Conservation (phyloP, 345 rosid species). For the Arabidopsis arenosa region DNA sequence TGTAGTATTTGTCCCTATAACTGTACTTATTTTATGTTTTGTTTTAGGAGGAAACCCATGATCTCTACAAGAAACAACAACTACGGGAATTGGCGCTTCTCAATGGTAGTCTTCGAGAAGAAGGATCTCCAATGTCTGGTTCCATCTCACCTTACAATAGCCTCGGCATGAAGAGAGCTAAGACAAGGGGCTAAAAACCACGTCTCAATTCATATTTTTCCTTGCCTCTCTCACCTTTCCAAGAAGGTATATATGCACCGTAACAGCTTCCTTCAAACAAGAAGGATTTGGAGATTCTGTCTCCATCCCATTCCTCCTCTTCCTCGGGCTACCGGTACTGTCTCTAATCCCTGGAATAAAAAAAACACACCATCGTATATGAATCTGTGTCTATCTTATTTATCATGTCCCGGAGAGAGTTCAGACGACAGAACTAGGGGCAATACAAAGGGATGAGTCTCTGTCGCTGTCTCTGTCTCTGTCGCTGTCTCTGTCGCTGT, state of each 20-base stretch:
- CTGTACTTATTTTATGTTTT: not conserved
- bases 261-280: constrained; percentile 43
- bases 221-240: constrained; percentile 39
- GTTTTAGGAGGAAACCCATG: constrained; percentile 88
- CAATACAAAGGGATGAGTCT: constrained; percentile 28
- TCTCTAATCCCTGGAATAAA: constrained; percentile 46
- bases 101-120: constrained; percentile 93
- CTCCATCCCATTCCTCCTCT: constrained; percentile 35
- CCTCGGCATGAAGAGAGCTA: constrained; percentile 98
- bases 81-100: constrained; percentile 94
- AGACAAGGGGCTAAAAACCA: constrained; percentile 76
- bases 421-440: constrained; percentile 26
- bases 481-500: constrained; percentile 35
- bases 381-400: constrained; percentile 39
- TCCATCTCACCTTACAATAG: constrained; percentile 91
- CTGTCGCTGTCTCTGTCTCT: constrained; percentile 35
- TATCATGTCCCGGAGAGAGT: constrained; percentile 37
- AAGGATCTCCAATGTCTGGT: constrained; percentile 97
- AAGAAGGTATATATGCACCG: constrained; percentile 44
- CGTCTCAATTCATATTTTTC: not conserved
- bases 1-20: not conserved
- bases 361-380: constrained; percentile 23
- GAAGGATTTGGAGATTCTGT: constrained; percentile 42
- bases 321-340: constrained; percentile 38
- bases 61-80: constrained; percentile 96